A percentile compares a stretch with the other conserved stretches of the same genome.
Conservation (phyloP, 108 stramenopile species). For the Pseudonitzschia multistriata region DNA sequence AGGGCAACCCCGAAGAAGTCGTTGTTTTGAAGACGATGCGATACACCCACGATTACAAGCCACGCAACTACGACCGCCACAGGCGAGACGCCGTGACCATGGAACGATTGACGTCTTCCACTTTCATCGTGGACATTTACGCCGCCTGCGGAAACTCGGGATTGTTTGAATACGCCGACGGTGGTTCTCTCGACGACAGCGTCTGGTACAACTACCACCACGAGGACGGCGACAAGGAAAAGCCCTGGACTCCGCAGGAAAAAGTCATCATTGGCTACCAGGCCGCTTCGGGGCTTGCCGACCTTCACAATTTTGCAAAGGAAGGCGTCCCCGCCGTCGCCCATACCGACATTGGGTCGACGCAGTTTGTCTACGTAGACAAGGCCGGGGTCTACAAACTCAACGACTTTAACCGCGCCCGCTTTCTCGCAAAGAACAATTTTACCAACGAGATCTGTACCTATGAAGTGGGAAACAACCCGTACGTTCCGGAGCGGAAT, state of each 20-base stretch:
- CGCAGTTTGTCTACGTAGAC: conserved; percentile 49
- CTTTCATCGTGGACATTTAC: conserved; percentile 69
- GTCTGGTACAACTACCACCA: conserved; percentile 20
- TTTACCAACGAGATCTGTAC: conserved; percentile 34
- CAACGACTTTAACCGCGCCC: conserved; percentile 75
- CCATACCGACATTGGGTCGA: conserved; percentile 61
- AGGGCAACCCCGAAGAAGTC: conserved; percentile 5
- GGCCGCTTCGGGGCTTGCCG: conserved; percentile 42
- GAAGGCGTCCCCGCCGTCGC: conserved; percentile 55
- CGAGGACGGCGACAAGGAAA: neutral
- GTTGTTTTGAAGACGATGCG: conserved; percentile 56
- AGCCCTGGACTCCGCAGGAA: conserved; percentile 22
- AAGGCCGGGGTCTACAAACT: conserved; percentile 44
- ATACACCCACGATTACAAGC: conserved; percentile 41
- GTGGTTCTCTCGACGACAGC: conserved; percentile 42
- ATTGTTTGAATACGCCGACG: conserved; percentile 55
- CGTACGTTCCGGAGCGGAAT: neutral
- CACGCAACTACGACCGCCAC: conserved; percentile 62
- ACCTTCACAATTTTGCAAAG: conserved; percentile 41
- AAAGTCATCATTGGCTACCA: conserved; percentile 31
- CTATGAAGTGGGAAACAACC: conserved; percentile 47
- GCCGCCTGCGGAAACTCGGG: conserved; percentile 72
- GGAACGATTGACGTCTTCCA: conserved; percentile 64
- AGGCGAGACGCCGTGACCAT: conserved; percentile 76
- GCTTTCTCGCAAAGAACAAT: conserved; percentile 54